Evolutionary conservation across 2,329 filamentous ascomycete species (phyloP).

Genomic region (Cephalotrichum gorgonifer): DNA sequence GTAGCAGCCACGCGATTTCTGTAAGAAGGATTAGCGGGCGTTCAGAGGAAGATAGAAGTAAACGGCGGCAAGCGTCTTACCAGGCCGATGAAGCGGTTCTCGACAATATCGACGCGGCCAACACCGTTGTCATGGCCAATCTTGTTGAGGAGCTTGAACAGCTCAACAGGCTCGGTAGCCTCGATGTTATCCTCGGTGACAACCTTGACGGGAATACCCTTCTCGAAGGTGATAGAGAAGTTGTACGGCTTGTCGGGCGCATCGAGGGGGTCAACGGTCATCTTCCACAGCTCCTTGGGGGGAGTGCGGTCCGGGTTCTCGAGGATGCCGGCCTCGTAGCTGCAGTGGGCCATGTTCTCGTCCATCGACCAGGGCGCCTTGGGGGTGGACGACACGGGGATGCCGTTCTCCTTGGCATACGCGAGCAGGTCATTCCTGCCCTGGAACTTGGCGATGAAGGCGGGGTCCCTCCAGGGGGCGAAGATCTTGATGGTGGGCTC

Average conservation of each 20-base stretch:
- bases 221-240: conserved; percentile 55
- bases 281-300: conserved; percentile 62
- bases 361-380: conserved; percentile 39
- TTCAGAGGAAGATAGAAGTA: too few relatives aligned
- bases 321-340: conserved; percentile 68
- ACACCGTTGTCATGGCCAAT: conserved; percentile 56
- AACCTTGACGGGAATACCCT: conserved; percentile 58
- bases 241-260: conserved; percentile 55
- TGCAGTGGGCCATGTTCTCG: conserved; percentile 66
- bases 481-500: conserved; percentile 61
- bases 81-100: conserved; percentile 25
- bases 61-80: too few relatives aligned
- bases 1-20: conserved; percentile 39
- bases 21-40: too few relatives aligned
- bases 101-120: conserved; percentile 50
- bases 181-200: conserved; percentile 39
- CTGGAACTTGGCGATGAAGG: conserved; percentile 10
- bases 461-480: conserved; percentile 50
- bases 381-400: conserved; percentile 65
- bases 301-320: conserved; percentile 48
- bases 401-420: conserved; percentile 56
- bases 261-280: conserved; percentile 44
- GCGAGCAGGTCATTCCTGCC: conserved; percentile 55
- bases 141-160: conserved; percentile 55
- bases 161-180: conserved; percentile 51